Conservation (phyloP, 2,329 filamentous ascomycete species). For the Coleophoma crateriformis region DNA sequence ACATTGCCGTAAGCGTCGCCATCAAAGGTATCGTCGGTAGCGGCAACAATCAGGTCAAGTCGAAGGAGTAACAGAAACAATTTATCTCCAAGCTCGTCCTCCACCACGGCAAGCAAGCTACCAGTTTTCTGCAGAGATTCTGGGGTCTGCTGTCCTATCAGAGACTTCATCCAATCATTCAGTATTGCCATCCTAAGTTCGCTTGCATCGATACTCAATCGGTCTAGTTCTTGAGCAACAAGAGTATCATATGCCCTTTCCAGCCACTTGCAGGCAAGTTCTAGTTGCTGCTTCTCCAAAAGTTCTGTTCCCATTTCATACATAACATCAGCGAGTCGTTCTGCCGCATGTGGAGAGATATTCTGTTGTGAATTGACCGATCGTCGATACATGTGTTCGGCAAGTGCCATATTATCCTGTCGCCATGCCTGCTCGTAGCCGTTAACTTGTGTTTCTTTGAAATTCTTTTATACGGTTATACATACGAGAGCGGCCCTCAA, state of each 20-base stretch:
- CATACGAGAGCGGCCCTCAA: conserved; percentile 48
- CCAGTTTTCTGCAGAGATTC: conserved; percentile 46
- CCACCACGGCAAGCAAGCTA: conserved; percentile 53
- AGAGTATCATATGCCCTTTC: conserved; percentile 59
- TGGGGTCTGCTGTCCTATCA: conserved; percentile 40
- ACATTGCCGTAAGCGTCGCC: conserved; percentile 42
- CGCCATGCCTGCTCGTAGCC: conserved; percentile 59
- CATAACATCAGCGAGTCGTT: conserved; percentile 61
- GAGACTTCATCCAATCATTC: conserved; percentile 53
- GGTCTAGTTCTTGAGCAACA: conserved; percentile 45
- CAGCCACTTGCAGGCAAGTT: conserved; percentile 65
- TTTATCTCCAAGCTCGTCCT: conserved; percentile 57
- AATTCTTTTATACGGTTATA: too few relatives aligned
- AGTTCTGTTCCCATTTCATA: conserved; percentile 67
- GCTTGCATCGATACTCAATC: conserved; percentile 50
- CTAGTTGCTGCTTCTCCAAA: conserved; percentile 43
- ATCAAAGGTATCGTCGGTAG: conserved; percentile 42
- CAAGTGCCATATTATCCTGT: conserved; percentile 66
- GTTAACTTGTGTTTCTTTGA: background rate
- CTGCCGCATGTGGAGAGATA: conserved; percentile 44
- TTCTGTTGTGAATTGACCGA: conserved; percentile 32
- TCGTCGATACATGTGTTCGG: conserved; percentile 71
- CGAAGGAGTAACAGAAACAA: conserved; percentile 62
- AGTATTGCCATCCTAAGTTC: conserved; percentile 63
- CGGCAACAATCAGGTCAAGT: conserved; percentile 56